phyloP scores from a whole-genome alignment of 306 rosid species.

The Quercus parvula region DNA sequence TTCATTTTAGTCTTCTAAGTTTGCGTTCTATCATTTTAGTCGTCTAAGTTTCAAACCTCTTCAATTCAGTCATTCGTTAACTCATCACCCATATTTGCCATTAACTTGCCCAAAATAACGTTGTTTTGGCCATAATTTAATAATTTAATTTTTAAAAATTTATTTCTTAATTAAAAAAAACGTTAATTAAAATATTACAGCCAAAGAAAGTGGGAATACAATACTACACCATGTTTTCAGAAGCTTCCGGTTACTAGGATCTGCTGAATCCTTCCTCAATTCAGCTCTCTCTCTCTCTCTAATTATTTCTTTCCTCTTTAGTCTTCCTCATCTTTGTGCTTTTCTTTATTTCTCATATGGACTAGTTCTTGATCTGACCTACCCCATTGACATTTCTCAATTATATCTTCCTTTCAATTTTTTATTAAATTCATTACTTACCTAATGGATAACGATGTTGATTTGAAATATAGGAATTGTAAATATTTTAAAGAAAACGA shows the following conservation, averaged over 20 bases:
- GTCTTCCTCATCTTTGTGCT: neutral
- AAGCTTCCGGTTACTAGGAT: neutral
- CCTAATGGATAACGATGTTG: neutral
- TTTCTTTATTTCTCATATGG: neutral
- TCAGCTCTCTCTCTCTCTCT: neutral
- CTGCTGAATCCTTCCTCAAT: neutral
- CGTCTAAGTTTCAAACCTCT: too few species aligned
- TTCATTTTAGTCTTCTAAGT: too few species aligned
- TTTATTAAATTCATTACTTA: neutral
- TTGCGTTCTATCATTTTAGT: too few species aligned
- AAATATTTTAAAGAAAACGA: neutral
- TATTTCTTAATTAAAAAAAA: too few species aligned
- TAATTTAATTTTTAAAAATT: too few species aligned
- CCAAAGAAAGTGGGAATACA: too few species aligned
- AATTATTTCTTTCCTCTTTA: neutral
- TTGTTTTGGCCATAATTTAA: too few species aligned
- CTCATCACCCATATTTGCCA: too few species aligned
- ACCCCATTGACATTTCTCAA: neutral
- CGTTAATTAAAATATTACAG: too few species aligned
- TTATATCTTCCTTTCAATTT: neutral
- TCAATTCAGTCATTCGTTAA: too few species aligned
- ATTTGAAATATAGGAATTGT: neutral
- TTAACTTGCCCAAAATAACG: too few species aligned
- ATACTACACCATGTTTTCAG: neutral
- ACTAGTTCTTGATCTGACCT: neutral